Percentiles rank a stretch among this genome's conserved stretches.
Conservation (phyloP, 108 stramenopile species). For the Skeletonema menzelii region DNA sequence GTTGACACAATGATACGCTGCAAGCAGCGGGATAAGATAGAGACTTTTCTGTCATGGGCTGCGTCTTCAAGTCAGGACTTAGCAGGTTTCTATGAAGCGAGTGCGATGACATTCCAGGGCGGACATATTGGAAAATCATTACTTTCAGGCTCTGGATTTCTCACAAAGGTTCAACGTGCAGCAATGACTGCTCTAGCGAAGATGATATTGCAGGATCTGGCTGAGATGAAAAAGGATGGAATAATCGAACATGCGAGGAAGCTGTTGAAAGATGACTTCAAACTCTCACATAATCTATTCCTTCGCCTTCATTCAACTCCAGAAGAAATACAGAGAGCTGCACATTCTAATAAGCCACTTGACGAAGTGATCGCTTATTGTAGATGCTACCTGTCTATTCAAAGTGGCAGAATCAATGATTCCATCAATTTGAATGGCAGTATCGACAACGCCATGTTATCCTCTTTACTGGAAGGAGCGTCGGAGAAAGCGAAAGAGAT, state of each 20-base stretch:
- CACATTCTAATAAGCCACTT: slow-evolving; percentile 29
- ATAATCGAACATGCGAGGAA: slow-evolving; percentile 26
- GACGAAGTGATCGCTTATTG: slow-evolving; percentile 65
- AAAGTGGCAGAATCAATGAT: slow-evolving; percentile 37
- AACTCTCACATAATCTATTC: slow-evolving; percentile 61
- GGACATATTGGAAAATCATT: slow-evolving; percentile 45
- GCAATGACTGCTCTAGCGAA: slow-evolving; percentile 63
- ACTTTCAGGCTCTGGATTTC: slow-evolving; percentile 49
- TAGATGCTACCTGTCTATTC: slow-evolving; percentile 54
- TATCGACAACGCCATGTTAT: slow-evolving; percentile 28
- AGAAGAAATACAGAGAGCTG: slow-evolving; percentile 53
- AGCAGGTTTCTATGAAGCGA: slow-evolving; percentile 70
- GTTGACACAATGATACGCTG: slow-evolving; percentile 57
- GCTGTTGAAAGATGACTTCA: slow-evolving; percentile 44
- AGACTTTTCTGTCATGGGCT: slow-evolving; percentile 59
- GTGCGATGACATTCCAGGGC: slow-evolving; percentile 53
- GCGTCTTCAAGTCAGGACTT: slow-evolving; percentile 60
- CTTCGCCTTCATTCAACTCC: slow-evolving; percentile 64
- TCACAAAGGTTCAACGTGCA: slow-evolving; percentile 57
- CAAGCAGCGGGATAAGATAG: slow-evolving; percentile 50
- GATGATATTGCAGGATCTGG: slow-evolving; percentile 58
- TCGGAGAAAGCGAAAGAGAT: slow-evolving; percentile 29
- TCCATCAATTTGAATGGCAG: slow-evolving; percentile 27
- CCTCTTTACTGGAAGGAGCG: slow-evolving; percentile 33
- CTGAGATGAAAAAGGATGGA: slow-evolving; percentile 37